These are phyloP conservation scores for Podospora tetraspora DNA, from an alignment of 495 filamentous ascomycete genomes.

Conservation along the genomic window DNA sequence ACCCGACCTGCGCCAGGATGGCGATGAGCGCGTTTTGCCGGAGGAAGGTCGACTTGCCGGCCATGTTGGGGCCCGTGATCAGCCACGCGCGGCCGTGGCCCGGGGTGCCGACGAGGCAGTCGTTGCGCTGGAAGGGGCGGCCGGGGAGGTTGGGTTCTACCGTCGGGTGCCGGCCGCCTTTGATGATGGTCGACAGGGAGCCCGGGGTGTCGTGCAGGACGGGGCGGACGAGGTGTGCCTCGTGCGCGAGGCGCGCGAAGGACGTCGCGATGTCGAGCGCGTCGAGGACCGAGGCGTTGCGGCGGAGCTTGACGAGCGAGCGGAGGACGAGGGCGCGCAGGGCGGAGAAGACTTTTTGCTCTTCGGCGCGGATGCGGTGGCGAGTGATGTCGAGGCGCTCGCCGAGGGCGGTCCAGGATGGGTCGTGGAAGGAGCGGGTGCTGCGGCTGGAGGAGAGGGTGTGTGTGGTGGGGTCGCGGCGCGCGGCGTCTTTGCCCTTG, in stretches of 20 bases:
- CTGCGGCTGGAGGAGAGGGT: conserved; percentile 72
- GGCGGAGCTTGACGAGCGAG: conserved; percentile 75
- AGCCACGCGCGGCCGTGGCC: conserved; percentile 69
- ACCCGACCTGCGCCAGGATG: conserved; percentile 86
- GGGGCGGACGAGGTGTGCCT: conserved; percentile 68
- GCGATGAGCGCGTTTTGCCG: conserved; percentile 92
- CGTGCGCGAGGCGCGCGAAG: conserved; percentile 69
- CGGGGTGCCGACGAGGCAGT: conserved; percentile 63
- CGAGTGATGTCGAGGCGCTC: conserved; percentile 64
- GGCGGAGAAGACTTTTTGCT: conserved; percentile 63
- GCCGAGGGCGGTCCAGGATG: conserved; percentile 79
- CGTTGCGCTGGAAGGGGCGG: conserved; percentile 76
- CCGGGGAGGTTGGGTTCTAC: conserved; percentile 80
- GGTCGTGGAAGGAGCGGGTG: conserved; percentile 77
- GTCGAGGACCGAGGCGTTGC: conserved; percentile 83
- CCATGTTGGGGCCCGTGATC: conserved; percentile 99
- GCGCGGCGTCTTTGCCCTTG: conserved; percentile 66
- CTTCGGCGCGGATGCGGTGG: conserved; percentile 71
- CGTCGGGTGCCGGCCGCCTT: conserved; percentile 82
- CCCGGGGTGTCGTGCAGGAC: conserved; percentile 52
- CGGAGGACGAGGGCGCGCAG: conserved; percentile 70
- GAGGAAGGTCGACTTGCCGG: conserved; percentile 90
- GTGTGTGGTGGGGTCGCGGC: conserved; percentile 36
- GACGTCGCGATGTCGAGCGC: conserved; percentile 85
- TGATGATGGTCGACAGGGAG: conserved; percentile 43